Percentiles rank a stretch among this genome's conserved stretches.
Conservation (phyloP, 2,329 filamentous ascomycete species). For the Neonectria ditissima region DNA sequence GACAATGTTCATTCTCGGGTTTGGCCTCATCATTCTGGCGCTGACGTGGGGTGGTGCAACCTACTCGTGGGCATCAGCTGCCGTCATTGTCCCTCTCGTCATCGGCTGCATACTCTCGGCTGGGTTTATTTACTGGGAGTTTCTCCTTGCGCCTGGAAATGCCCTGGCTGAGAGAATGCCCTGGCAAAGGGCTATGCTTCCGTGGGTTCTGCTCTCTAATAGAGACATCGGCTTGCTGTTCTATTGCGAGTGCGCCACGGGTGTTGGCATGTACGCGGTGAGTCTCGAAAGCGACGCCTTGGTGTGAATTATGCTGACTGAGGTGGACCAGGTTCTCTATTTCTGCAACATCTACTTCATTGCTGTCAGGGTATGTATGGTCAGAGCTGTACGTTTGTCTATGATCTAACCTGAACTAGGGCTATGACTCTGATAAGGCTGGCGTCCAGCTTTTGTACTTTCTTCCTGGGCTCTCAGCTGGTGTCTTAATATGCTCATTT, state of each 20-base stretch:
- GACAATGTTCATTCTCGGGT: conserved; percentile 65
- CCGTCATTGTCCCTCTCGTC: conserved; percentile 62
- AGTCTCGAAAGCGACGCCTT: conserved; percentile 25
- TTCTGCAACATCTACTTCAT: conserved; percentile 78
- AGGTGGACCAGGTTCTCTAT: conserved; percentile 65
- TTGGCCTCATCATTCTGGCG: conserved; percentile 65
- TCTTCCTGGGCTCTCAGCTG: conserved; percentile 70
- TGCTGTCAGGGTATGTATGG: conserved; percentile 58
- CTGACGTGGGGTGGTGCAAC: conserved; percentile 67
- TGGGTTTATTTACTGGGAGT: conserved; percentile 64
- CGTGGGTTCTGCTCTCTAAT: conserved; percentile 67
- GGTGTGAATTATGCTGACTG: conserved; percentile 51
- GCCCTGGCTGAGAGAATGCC: conserved; percentile 61
- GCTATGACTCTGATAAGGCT: conserved; percentile 61
- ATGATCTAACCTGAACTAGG: conserved; percentile 48
- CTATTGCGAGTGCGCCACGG: conserved; percentile 70
- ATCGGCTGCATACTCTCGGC: conserved; percentile 56
- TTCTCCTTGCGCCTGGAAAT: conserved; percentile 63
- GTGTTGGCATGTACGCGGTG: conserved; percentile 65
- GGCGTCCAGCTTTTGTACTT: conserved; percentile 72
- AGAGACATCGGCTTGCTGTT: conserved; percentile 72
- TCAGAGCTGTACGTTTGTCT: neutral
- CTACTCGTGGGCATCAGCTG: conserved; percentile 62
- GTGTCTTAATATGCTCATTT: conserved; percentile 68
- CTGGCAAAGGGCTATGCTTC: conserved; percentile 71